Percentiles rank a stretch among this genome's conserved stretches.
These are phyloP conservation scores for Scheffersomyces ergatensis DNA, from an alignment of 805 yeast species.

Conservation along the genomic window DNA sequence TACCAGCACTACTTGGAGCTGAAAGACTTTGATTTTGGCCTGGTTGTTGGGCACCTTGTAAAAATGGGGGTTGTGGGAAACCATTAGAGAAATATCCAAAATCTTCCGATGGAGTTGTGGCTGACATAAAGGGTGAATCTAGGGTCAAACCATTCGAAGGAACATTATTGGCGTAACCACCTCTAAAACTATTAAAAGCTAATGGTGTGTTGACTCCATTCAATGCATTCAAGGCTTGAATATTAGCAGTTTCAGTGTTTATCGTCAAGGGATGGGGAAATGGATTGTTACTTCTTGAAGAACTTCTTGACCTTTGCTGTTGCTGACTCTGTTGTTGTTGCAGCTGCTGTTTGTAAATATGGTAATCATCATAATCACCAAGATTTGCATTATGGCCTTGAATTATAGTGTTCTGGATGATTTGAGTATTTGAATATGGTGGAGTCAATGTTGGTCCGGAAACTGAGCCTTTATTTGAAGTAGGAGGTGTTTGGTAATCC, in stretches of 20 bases:
- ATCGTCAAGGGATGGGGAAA: constrained; percentile 36
- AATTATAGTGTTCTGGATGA: background rate
- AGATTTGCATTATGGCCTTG: constrained; percentile 1
- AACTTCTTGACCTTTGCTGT: constrained; percentile 18
- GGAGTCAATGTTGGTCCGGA: constrained; percentile 9
- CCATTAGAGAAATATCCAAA: constrained; percentile 25
- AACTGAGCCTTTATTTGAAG: constrained; percentile 30
- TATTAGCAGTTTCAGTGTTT: constrained; percentile 33
- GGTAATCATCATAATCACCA: constrained; percentile 33
- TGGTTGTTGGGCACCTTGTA: constrained; percentile 1
- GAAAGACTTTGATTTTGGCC: constrained; percentile 5
- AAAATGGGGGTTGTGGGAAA: constrained; percentile 4
- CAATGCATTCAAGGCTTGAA: constrained; percentile 21
- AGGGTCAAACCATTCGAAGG: constrained; percentile 14
- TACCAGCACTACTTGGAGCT: background rate
- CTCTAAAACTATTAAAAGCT: background rate
- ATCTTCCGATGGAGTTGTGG: constrained; percentile 37
- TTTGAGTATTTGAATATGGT: constrained; percentile 3
- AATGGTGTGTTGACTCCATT: constrained; percentile 12
- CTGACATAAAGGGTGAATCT: constrained; percentile 43
- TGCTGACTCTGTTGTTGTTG: constrained; percentile 4
- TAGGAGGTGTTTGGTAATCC: constrained; percentile 41
- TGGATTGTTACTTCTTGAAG: constrained; percentile 18
- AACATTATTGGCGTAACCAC: background rate
- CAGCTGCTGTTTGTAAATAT: constrained; percentile 13